Conservation (phyloP, 1,284 basidiomycete genomes). For the Golubevia pallescens region DNA sequence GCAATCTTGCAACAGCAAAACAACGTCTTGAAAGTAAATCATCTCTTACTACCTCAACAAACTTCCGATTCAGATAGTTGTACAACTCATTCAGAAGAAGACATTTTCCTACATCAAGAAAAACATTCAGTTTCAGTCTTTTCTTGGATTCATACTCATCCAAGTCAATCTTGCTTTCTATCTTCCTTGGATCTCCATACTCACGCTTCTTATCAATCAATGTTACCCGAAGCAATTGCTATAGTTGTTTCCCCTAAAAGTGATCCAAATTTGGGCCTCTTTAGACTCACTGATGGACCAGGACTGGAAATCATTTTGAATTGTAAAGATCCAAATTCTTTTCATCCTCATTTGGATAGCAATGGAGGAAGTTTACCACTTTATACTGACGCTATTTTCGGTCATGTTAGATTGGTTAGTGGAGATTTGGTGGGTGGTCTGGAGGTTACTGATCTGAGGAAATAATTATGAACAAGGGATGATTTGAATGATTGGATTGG, state of each 20-base stretch:
- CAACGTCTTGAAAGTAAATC: slow-evolving; percentile 10
- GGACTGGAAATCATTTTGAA: slow-evolving; percentile 31
- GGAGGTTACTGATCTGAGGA: too few species aligned
- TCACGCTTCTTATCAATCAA: slow-evolving; percentile 38
- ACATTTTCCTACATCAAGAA: slow-evolving; percentile 21
- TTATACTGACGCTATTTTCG: slow-evolving; percentile 23
- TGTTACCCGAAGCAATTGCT: slow-evolving; percentile 49
- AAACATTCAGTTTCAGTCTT: too few species aligned
- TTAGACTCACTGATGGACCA: slow-evolving; percentile 41
- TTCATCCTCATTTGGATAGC: slow-evolving; percentile 36
- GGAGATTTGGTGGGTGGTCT: too few species aligned
- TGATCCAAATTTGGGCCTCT: slow-evolving; percentile 38
- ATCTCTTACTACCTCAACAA: slow-evolving; percentile 23
- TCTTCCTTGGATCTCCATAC: slow-evolving; percentile 45
- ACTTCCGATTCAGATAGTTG: slow-evolving; percentile 22
- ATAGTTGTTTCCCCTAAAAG: slow-evolving; percentile 41
- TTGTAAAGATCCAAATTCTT: slow-evolving; percentile 19
- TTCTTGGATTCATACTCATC: too few species aligned
- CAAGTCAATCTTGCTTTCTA: slow-evolving; percentile 40
- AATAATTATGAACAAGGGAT: too few species aligned
- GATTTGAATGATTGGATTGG: too few species aligned
- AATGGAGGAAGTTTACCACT: slow-evolving; percentile 1
- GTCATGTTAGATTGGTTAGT: slow-evolving; percentile 11
- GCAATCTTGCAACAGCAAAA: slow-evolving; percentile 14
- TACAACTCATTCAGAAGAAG: slow-evolving; percentile 29